phyloP scores from a whole-genome alignment of 208 protist species.

The Leishmania major region DNA sequence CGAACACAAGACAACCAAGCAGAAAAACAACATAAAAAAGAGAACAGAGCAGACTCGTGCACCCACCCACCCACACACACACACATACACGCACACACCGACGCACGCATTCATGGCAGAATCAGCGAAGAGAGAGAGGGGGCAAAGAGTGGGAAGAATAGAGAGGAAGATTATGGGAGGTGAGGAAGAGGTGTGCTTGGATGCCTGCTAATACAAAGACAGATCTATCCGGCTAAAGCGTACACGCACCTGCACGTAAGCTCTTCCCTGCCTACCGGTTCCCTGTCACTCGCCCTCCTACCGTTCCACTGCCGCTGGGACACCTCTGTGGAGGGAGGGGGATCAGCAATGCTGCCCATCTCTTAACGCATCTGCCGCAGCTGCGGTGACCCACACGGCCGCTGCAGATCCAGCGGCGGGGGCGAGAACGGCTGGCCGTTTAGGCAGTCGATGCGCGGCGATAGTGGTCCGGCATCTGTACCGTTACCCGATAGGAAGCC shows the following conservation, averaged over 20 bases:
- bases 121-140: neutral
- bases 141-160: neutral
- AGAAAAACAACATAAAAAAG: neutral
- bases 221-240: neutral
- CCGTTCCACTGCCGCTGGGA: neutral
- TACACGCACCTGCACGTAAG: neutral
- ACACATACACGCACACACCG: too few species aligned
- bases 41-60: neutral
- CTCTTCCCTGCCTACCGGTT: neutral
- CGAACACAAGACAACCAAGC: neutral
- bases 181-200: neutral
- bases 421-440: constrained; percentile 3
- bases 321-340: neutral
- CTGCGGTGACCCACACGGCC: neutral
- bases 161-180: neutral
- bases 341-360: neutral
- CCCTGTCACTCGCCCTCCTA: neutral
- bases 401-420: constrained; percentile 3
- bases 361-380: constrained; percentile 9
- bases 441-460: constrained; percentile 31
- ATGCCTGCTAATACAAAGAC: neutral
- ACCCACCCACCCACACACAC: neutral
- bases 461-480: constrained; percentile 32
- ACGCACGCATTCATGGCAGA: neutral
- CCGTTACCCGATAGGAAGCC: constrained; percentile 41